Evolutionary conservation across 129 eudicot genomes (phyloP).

Genomic region (Escallonia rubra): DNA sequence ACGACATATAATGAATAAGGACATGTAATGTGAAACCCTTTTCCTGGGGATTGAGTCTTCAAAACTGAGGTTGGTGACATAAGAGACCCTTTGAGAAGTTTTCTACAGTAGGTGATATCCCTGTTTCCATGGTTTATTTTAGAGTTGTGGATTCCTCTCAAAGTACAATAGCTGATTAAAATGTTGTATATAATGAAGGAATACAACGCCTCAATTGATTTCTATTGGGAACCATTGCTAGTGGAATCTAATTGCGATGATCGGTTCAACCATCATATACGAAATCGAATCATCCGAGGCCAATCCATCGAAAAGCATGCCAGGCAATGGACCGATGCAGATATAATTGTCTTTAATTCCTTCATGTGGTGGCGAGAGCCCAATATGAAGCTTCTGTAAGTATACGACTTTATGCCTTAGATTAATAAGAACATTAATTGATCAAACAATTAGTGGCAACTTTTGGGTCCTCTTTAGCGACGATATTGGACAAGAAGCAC

Average conservation of each 20-base stretch:
- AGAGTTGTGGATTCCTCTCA: too few species aligned
- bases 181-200: constrained; percentile 26
- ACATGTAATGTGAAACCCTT: too few species aligned
- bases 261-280: constrained; percentile 33
- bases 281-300: constrained; percentile 29
- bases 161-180: background rate
- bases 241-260: constrained; percentile 67
- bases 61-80: too few species aligned
- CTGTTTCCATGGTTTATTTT: too few species aligned
- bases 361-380: constrained; percentile 61
- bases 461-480: too few species aligned
- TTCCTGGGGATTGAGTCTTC: too few species aligned
- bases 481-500: too few species aligned
- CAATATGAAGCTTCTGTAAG: constrained; percentile 14
- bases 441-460: too few species aligned
- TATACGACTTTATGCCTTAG: background rate
- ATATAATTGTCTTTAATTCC: constrained; percentile 51
- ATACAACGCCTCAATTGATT: constrained; percentile 62
- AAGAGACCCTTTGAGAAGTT: too few species aligned
- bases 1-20: too few species aligned
- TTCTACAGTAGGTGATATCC: too few species aligned
- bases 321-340: constrained; percentile 62
- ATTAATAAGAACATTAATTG: too few species aligned
- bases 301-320: constrained; percentile 48
- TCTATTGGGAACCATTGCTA: constrained; percentile 68